These are phyloP conservation scores for Aeminium ludgeri DNA, from an alignment of 495 filamentous ascomycete species.

Conservation along the genomic window DNA sequence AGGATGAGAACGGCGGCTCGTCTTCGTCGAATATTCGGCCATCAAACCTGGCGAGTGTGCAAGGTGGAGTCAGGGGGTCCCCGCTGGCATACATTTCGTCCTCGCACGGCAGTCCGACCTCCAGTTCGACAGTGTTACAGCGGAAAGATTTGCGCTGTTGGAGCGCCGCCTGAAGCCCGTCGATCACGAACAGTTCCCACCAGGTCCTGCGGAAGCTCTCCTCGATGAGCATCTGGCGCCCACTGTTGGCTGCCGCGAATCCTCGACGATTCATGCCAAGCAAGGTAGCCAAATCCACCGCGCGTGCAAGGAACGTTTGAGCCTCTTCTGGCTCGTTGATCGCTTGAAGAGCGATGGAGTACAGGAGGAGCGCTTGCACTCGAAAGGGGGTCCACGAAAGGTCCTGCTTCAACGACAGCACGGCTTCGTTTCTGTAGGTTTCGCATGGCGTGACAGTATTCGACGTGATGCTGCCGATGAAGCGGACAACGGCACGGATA, in stretches of 20 bases:
- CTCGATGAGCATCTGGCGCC: constrained; percentile 38
- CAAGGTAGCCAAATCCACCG: constrained; percentile 54
- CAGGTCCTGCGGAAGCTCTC: constrained; percentile 75
- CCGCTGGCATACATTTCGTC: constrained; percentile 42
- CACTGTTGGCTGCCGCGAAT: constrained; percentile 32
- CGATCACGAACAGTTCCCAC: constrained; percentile 80
- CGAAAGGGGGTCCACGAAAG: constrained; percentile 10
- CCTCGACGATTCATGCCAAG: constrained; percentile 51
- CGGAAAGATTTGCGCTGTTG: constrained; percentile 21
- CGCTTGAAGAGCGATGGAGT: constrained; percentile 63
- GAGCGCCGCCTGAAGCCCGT: constrained; percentile 37
- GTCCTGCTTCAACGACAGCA: background rate
- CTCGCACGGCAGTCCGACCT: constrained; percentile 51
- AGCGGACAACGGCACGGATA: constrained; percentile 21
- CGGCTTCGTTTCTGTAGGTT: constrained; percentile 23
- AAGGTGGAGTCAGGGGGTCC: constrained; percentile 37
- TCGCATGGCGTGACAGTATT: constrained; percentile 35
- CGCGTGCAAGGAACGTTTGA: constrained; percentile 45
- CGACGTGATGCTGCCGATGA: constrained; percentile 44
- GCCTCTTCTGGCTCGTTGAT: constrained; percentile 50
- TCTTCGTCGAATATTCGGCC: constrained; percentile 46
- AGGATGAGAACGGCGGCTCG: constrained; percentile 56
- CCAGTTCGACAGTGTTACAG: constrained; percentile 22
- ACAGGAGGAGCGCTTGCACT: constrained; percentile 61
- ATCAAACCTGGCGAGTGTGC: constrained; percentile 53